Evolutionary conservation across 2,329 filamentous ascomycete genomes (phyloP).

Genomic region (Neoarthrinium moseri): DNA sequence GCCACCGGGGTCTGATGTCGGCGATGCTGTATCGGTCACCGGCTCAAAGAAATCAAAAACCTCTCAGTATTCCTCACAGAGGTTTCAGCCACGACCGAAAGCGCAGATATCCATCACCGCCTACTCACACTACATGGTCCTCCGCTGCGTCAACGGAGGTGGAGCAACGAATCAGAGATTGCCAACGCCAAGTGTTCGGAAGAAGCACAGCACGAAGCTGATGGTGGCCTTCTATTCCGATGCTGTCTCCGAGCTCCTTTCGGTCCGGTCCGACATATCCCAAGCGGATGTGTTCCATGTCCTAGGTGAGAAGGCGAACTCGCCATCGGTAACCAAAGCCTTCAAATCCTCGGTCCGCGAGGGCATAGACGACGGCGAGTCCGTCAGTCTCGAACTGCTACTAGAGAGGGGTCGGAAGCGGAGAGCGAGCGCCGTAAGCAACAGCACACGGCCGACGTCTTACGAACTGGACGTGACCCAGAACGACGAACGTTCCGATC

Average conservation of each 20-base stretch:
- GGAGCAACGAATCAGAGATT: neutral
- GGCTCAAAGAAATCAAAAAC: slow-evolving; percentile 5
- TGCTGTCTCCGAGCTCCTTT: slow-evolving; percentile 45
- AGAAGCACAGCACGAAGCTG: slow-evolving; percentile 18
- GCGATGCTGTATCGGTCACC: neutral
- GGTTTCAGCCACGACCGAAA: slow-evolving; percentile 9
- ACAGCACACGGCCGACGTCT: neutral
- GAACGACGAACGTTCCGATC: slow-evolving; percentile 10
- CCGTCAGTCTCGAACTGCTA: slow-evolving; percentile 25
- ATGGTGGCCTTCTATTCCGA: slow-evolving; percentile 44
- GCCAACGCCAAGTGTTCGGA: slow-evolving; percentile 15
- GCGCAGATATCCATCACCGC: slow-evolving; percentile 18
- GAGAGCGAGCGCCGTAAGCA: slow-evolving; percentile 1
- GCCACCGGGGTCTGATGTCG: slow-evolving; percentile 8
- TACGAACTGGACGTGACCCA: slow-evolving; percentile 4
- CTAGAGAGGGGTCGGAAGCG: slow-evolving; percentile 12
- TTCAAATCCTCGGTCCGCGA: slow-evolving; percentile 44
- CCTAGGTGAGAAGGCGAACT: slow-evolving; percentile 45
- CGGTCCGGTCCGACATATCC: slow-evolving; percentile 36
- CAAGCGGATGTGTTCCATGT: slow-evolving; percentile 55
- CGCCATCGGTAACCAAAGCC: slow-evolving; percentile 39
- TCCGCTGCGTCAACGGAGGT: slow-evolving; percentile 17
- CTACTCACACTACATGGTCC: slow-evolving; percentile 28
- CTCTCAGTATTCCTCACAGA: slow-evolving; percentile 12
- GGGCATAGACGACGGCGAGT: slow-evolving; percentile 17